These are phyloP conservation scores for Fusarium robinianum DNA, from an alignment of 2,329 filamentous ascomycete species.

Conservation along the genomic window DNA sequence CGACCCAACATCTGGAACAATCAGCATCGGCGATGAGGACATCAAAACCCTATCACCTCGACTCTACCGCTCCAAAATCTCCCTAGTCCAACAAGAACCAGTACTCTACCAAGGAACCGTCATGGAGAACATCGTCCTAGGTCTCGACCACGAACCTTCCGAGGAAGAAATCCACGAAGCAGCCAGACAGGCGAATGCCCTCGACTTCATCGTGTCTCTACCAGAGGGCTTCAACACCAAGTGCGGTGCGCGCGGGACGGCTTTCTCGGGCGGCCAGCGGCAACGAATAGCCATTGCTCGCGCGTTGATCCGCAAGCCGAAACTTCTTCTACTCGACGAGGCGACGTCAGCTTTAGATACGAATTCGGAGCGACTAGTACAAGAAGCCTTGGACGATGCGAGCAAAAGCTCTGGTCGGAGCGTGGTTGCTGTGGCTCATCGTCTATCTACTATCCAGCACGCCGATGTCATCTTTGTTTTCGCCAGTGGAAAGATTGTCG, in stretches of 20 bases:
- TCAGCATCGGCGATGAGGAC: conserved; percentile 37
- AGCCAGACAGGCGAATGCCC: conserved; percentile 52
- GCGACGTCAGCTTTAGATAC: conserved; percentile 64
- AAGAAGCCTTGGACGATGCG: conserved; percentile 53
- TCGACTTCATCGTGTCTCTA: conserved; percentile 46
- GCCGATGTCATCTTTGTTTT: conserved; percentile 68
- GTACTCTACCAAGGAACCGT: conserved; percentile 54
- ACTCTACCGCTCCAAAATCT: conserved; percentile 41
- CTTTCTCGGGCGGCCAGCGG: conserved; percentile 68
- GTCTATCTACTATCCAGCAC: conserved; percentile 57
- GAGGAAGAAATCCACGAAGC: conserved; percentile 45
- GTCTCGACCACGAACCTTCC: conserved; percentile 35
- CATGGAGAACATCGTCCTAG: conserved; percentile 58
- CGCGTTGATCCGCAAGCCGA: conserved; percentile 64
- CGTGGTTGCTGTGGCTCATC: conserved; percentile 64
- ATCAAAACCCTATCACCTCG: conserved; percentile 32
- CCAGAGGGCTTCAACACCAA: conserved; percentile 57
- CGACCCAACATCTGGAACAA: conserved; percentile 40
- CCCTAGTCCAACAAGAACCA: conserved; percentile 48
- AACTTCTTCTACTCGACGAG: conserved; percentile 69
- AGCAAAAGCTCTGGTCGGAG: conserved; percentile 43
- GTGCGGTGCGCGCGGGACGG: conserved; percentile 65
- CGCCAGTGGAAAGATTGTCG: conserved; percentile 57
- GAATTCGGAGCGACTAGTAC: conserved; percentile 62
- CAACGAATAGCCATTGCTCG: conserved; percentile 70